Evolutionary conservation across 2,329 filamentous ascomycete species (phyloP), one percentile per base, ranked within the genome.

Genomic region (Fusarium devonianum): DNA sequence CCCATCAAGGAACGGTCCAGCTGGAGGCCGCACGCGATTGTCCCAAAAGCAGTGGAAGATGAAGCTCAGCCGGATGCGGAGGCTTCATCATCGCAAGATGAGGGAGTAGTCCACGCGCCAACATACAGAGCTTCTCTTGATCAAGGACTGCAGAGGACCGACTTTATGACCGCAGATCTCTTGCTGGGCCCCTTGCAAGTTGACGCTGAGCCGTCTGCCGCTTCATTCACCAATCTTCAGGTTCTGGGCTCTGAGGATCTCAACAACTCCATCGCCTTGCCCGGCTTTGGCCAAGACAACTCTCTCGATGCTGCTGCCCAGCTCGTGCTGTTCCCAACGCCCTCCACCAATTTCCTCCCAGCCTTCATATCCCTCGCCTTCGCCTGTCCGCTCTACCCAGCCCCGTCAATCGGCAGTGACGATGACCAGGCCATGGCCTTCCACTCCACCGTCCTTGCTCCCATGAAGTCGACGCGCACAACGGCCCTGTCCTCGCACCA

Each of bases 401-500:
- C 49, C n/a, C 49, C 49, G 4, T 49, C 49, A 10, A 49, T 42
- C 5, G 44, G 49, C 21, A 49, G 21, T 33, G 43, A 35, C 12
- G 49, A 53, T 6, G 26, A 30, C 12, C 44, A 53, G 36, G 49
- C 49, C 2, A 39, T 53, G 9, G 30, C 44, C 18, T 53, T 53
- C 14, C 49, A 53, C 14, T 39, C 37, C 23, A 36, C 26, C 23
- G 49, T 53, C 21, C 16, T 53, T 12, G 49, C 49, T 0, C 49
- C 49, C 13, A 16, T 53, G 13, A 53, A 53, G 18, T 53, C 49
- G 4, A 53, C 49, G 9, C 44, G 39, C 3, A 32, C 28, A 9
- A 26, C 49, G 5, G 39, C 37, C 3, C 12, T 40, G 10, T 53
- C 49, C 1, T 39, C 44, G 1, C 49, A 53, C 33, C 30, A 38